These are phyloP conservation scores for Aristolochia fimbriata DNA, from an alignment of 164 flowering plant species.

Conservation along the genomic window DNA sequence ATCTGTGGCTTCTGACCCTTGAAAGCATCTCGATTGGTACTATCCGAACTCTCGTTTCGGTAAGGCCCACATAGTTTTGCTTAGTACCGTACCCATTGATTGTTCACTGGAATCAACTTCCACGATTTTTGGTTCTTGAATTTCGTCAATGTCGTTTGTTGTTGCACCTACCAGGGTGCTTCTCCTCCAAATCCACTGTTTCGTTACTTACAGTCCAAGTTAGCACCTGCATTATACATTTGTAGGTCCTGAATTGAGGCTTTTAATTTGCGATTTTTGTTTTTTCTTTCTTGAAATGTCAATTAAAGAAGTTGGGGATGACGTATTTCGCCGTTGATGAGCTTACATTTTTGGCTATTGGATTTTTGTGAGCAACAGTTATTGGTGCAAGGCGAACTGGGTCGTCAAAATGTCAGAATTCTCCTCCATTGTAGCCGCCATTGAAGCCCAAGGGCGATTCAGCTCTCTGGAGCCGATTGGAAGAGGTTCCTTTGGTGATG, in stretches of 20 bases:
- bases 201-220: constrained; percentile 28
- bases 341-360: too few species aligned
- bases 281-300: too few species aligned
- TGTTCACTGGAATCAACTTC: background rate
- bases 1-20: constrained; percentile 2
- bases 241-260: too few species aligned
- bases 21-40: constrained; percentile 6
- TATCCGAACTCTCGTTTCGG: background rate
- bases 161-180: constrained; percentile 4
- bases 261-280: too few species aligned
- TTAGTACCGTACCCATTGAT: too few species aligned
- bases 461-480: constrained; percentile 81
- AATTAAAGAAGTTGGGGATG: too few species aligned
- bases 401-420: constrained; percentile 52
- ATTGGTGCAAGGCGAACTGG: background rate
- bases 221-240: constrained; percentile 10
- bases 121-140: too few species aligned
- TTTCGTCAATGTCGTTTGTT: background rate
- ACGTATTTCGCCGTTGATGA: too few species aligned
- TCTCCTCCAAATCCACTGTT: constrained; percentile 1
- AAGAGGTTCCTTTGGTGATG: constrained; percentile 95
- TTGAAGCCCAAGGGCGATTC: constrained; percentile 53
- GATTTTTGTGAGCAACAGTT: too few species aligned
- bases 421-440: constrained; percentile 48
- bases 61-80: background rate